A percentile compares a stretch with the other conserved stretches of the same genome.
These are phyloP conservation scores for Sutorius eximius DNA, from an alignment of 1,284 basidiomycete species.

Conservation along the genomic window DNA sequence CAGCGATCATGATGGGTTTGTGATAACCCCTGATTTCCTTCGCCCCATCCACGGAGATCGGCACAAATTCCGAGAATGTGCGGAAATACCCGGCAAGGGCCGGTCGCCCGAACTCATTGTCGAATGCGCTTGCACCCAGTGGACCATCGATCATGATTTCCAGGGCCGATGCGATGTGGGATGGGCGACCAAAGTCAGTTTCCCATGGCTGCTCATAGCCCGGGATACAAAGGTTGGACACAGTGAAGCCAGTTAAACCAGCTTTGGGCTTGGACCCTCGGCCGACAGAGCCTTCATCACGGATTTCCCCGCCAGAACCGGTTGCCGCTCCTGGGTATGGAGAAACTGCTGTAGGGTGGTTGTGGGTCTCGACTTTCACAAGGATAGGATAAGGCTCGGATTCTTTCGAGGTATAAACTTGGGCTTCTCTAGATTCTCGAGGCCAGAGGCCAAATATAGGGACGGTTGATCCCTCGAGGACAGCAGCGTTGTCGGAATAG, in stretches of 20 bases:
- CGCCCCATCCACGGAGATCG: conserved; percentile 42
- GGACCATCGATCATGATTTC: conserved; percentile 99
- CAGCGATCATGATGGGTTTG: conserved; percentile 99
- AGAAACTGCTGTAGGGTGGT: conserved; percentile 98
- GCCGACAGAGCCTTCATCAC: conserved; percentile 96
- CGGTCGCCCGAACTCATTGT: conserved; percentile 98
- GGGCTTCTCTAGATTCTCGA: conserved; percentile 27
- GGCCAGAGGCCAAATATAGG: conserved; percentile 77
- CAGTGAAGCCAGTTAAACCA: conserved; percentile 90
- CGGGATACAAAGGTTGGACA: conserved; percentile 92
- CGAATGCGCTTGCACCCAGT: conserved; percentile 93
- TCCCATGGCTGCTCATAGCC: conserved; percentile 91
- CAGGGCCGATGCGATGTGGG: conserved; percentile 89
- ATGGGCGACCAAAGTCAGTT: conserved; percentile 84
- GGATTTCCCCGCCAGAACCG: conserved; percentile 96
- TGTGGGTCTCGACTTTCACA: conserved; percentile 99
- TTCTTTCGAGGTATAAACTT: conserved; percentile 53
- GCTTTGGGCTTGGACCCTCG: conserved; percentile 96
- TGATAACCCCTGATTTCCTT: conserved; percentile 90
- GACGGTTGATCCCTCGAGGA: conserved; percentile 79
- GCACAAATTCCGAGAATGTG: conserved; percentile 80
- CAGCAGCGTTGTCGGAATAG: conserved; percentile 98
- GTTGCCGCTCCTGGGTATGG: conserved; percentile 98
- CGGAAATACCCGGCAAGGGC: conserved; percentile 86
- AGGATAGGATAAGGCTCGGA: conserved; percentile 86